Evolutionary conservation across 345 rosid species (phyloP).

Genomic region (Brassica nigra): DNA sequence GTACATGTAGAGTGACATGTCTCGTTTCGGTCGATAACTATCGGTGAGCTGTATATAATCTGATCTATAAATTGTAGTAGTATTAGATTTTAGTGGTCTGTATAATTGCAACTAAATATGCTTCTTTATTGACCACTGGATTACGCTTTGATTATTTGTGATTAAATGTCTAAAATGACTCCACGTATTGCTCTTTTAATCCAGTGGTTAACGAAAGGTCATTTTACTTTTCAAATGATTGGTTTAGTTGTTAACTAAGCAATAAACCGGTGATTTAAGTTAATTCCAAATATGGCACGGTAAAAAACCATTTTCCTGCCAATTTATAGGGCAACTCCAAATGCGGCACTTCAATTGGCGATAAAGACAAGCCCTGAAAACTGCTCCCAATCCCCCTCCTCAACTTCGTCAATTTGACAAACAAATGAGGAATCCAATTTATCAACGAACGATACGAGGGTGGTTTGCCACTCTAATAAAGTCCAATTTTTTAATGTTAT

Average conservation of each 20-base stretch:
- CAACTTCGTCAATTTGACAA: not conserved
- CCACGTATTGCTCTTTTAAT: slow-evolving; percentile 24
- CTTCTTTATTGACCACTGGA: slow-evolving; percentile 1
- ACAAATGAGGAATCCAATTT: not conserved
- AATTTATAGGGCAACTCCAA: slow-evolving; percentile 2
- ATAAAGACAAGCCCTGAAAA: not conserved
- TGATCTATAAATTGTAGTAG: not conserved
- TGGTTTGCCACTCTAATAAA: not conserved
- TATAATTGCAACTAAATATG: slow-evolving; percentile 13
- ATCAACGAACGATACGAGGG: not conserved
- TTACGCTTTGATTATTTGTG: slow-evolving; percentile 4
- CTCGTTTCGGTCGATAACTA: slow-evolving; percentile 25
- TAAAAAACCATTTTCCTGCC: not conserved
- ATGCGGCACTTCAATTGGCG: not conserved
- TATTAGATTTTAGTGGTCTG: not conserved
- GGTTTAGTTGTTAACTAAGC: slow-evolving; percentile 17
- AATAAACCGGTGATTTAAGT: slow-evolving; percentile 6
- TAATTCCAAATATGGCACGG: not conserved
- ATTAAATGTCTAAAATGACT: slow-evolving; percentile 26
- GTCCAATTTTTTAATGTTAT: not conserved
- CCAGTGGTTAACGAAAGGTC: slow-evolving; percentile 32
- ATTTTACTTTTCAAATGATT: slow-evolving; percentile 26
- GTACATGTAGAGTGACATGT: slow-evolving; percentile 25
- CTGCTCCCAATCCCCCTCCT: not conserved
- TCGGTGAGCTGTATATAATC: slow-evolving; percentile 23